Evolutionary conservation across 2,329 filamentous ascomycete species (phyloP), one percentile per base, ranked within the genome.

Genomic region (Chaetomium strumarium): DNA sequence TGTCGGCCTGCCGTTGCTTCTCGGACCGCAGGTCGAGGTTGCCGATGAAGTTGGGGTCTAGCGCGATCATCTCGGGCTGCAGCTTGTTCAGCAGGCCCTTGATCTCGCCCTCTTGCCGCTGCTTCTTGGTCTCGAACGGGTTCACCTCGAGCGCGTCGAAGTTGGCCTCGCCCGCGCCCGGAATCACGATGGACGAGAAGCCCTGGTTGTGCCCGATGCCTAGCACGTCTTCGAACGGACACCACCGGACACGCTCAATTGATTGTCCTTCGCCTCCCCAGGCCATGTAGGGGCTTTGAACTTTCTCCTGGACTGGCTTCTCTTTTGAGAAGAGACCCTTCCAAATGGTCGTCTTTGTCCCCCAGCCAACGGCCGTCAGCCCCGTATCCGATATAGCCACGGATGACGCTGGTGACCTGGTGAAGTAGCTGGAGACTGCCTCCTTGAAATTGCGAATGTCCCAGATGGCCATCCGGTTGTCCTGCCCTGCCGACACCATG

Each of bases 81-180:
- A 99, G 77, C 75, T 99, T 99, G 77, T 95, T 95, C 62, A 99
- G 81, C 58, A 99, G 77, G 12, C 81, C 77, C 74, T 88, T 90
- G 68, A 99, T 90, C 70, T 99, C 93, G 46, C 80, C 79, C 71
- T 99, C 93, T 70, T 95, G 91, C 63, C 93, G 83, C 73, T 97
- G 91, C 72, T 93, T 95, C 64, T 77, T 79, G 49, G 86, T 96
- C 73, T 97, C 93, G 78, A 92, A 97, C 33, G 93, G 93, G 75
- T 99, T 99, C 62, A 85, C 78, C 70, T 99, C 93, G 49, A 96
- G 76, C 2, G 90, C 88, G 68, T 99, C 93, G 67, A 88, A 96
- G 78, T 97, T 97, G 67, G 93, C 84, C 70, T 99, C 93, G 57
- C 93, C 93, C n/a, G 92, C 88, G 44, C 93, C 93, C 8, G 93